These are phyloP conservation scores for Zygnema circumcarinatum DNA, from an alignment of 139 green algal genomes.

Conservation along the genomic window DNA sequence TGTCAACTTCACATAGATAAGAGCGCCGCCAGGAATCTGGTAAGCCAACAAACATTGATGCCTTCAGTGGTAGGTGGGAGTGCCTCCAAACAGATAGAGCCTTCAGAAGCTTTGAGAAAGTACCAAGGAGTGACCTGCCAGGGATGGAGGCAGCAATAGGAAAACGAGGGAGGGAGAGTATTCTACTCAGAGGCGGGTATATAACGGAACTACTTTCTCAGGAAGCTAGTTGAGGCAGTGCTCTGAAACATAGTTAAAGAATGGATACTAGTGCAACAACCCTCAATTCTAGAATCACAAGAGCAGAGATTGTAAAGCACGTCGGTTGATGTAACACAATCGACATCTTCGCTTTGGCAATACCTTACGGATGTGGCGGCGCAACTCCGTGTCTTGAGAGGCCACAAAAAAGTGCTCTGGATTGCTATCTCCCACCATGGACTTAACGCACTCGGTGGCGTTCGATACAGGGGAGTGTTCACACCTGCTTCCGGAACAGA, in stretches of 20 bases:
- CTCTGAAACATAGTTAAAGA: too few species aligned
- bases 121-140: background rate
- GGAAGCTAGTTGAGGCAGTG: too few species aligned
- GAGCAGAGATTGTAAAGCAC: too few species aligned
- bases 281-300: too few species aligned
- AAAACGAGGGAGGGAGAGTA: background rate
- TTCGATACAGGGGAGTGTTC: constrained; percentile 35
- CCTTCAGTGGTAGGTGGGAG: background rate
- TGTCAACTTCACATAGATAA: constrained; percentile 32
- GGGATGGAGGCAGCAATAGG: background rate
- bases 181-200: too few species aligned
- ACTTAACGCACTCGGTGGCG: constrained; percentile 50
- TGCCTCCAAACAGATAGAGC: background rate
- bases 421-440: constrained; percentile 40
- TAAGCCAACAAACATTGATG: background rate
- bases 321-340: too few species aligned
- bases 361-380: constrained; percentile 36
- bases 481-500: constrained; percentile 26
- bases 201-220: too few species aligned
- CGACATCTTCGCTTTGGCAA: too few species aligned
- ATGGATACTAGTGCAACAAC: too few species aligned
- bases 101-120: background rate
- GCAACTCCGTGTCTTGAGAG: constrained; percentile 50
- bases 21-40: constrained; percentile 43
- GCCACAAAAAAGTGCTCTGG: constrained; percentile 63